Evolutionary conservation across 148 eudicot species (phyloP).

Genomic region (Rhododendron ovatum): DNA sequence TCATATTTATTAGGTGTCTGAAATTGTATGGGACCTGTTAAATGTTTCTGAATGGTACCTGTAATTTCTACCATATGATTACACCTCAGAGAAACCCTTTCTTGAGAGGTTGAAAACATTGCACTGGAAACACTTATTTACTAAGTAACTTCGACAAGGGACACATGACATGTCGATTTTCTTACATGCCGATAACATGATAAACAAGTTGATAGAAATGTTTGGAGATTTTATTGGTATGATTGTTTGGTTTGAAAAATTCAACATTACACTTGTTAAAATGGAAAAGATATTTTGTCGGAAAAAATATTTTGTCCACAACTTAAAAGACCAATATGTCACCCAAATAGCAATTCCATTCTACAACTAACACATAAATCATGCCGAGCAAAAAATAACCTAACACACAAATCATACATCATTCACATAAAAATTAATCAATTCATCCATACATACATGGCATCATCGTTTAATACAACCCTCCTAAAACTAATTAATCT

Average conservation of each 20-base stretch:
- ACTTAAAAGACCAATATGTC: not conserved
- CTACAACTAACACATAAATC: not conserved
- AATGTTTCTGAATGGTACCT: constrained; percentile 2
- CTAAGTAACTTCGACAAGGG: not conserved
- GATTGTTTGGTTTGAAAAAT: not conserved
- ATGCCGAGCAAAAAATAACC: too few relatives aligned
- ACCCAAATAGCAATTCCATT: not conserved
- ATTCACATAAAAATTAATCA: not conserved
- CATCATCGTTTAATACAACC: not conserved
- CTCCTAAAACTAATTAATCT: not conserved
- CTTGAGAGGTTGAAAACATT: not conserved
- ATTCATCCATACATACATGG: not conserved
- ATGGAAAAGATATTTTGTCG: not conserved
- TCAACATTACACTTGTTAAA: not conserved
- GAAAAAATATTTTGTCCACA: not conserved
- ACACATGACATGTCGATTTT: not conserved
- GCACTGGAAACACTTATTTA: not conserved
- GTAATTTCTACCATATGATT: not conserved
- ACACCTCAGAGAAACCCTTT: not conserved
- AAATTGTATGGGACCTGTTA: not conserved
- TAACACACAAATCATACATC: too few relatives aligned
- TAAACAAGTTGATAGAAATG: not conserved
- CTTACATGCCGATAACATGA: not conserved
- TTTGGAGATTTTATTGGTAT: not conserved
- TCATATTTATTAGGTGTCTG: constrained; percentile 3